phyloP scores from a whole-genome alignment of 208 protist genomes.

The Wallacemonas sp. region DNA sequence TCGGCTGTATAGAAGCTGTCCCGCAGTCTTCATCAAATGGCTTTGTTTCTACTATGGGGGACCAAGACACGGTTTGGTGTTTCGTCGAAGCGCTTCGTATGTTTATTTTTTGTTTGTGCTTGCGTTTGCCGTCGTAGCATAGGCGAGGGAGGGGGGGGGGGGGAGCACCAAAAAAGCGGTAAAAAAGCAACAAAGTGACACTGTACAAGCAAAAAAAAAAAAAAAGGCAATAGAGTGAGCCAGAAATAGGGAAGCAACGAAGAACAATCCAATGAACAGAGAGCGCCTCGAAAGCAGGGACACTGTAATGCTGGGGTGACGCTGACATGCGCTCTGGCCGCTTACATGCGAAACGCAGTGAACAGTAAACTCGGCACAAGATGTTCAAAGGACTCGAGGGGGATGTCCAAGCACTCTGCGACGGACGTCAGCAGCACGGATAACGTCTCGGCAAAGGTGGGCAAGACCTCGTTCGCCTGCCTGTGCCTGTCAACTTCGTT shows the following conservation, averaged over 20 bases:
- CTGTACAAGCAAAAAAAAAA: neutral
- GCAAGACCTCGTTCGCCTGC: constrained; percentile 29
- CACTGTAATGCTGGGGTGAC: too few relatives aligned
- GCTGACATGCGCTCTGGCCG: too few relatives aligned
- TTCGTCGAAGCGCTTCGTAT: too few relatives aligned
- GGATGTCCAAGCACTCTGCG: constrained; percentile 13
- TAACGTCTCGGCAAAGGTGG: constrained; percentile 38
- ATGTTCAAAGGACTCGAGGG: constrained; percentile 19
- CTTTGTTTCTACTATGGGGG: too few relatives aligned
- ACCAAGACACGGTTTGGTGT: too few relatives aligned
- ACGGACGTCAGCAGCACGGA: constrained; percentile 26
- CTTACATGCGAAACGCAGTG: neutral
- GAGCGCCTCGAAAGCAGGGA: neutral
- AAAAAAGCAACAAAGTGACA: too few relatives aligned
- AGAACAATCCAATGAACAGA: neutral
- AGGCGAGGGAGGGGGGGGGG: too few relatives aligned
- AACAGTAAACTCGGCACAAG: constrained; percentile 4
- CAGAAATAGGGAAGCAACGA: constrained; percentile 7
- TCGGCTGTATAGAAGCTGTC: too few relatives aligned
- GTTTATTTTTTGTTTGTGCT: too few relatives aligned
- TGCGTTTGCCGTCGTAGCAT: too few relatives aligned
- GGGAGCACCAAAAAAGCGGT: too few relatives aligned
- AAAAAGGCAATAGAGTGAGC: neutral
- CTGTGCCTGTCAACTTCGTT: constrained; percentile 8
- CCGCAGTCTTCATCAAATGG: too few relatives aligned